phyloP scores from a whole-genome alignment of 2,329 filamentous ascomycete genomes.

The Westerdykella sp. region DNA sequence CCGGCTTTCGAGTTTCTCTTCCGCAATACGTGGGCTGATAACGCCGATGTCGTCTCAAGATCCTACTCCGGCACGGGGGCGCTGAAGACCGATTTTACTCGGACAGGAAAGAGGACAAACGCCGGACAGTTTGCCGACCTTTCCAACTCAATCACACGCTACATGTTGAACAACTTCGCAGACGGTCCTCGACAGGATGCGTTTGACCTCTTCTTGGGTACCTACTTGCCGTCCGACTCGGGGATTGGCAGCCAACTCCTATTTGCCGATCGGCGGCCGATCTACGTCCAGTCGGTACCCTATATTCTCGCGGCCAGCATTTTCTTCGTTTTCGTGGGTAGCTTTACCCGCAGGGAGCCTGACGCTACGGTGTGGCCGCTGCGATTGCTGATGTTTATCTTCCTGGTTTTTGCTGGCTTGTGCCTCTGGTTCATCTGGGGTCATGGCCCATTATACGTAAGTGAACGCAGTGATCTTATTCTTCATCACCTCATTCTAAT shows the following conservation, averaged over 20 bases:
- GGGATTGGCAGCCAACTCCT: conserved; percentile 65
- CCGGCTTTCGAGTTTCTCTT: conserved; percentile 80
- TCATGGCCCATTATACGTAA: conserved; percentile 91
- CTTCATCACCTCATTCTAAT: background rate
- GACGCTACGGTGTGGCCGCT: conserved; percentile 74
- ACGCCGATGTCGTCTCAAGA: conserved; percentile 88
- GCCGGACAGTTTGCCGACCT: conserved; percentile 79
- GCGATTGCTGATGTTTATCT: conserved; percentile 75
- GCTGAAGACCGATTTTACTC: conserved; percentile 95
- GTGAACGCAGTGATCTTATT: conserved; percentile 35
- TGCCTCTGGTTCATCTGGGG: conserved; percentile 68
- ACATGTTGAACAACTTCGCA: conserved; percentile 87
- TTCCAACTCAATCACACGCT: conserved; percentile 81
- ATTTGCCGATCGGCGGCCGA: conserved; percentile 77
- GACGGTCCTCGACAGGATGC: conserved; percentile 93
- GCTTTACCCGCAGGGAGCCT: conserved; percentile 65
- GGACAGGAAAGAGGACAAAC: conserved; percentile 84
- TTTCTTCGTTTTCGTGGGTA: conserved; percentile 72
- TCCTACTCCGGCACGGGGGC: conserved; percentile 94
- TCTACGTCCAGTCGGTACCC: conserved; percentile 87
- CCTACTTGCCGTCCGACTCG: conserved; percentile 68
- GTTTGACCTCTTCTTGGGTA: conserved; percentile 88
- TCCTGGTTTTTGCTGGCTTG: conserved; percentile 64
- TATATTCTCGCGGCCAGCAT: conserved; percentile 82
- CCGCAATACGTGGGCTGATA: conserved; percentile 97